These are phyloP conservation scores for Mycena venus DNA, from an alignment of 768 basidiomycete species.

Conservation along the genomic window DNA sequence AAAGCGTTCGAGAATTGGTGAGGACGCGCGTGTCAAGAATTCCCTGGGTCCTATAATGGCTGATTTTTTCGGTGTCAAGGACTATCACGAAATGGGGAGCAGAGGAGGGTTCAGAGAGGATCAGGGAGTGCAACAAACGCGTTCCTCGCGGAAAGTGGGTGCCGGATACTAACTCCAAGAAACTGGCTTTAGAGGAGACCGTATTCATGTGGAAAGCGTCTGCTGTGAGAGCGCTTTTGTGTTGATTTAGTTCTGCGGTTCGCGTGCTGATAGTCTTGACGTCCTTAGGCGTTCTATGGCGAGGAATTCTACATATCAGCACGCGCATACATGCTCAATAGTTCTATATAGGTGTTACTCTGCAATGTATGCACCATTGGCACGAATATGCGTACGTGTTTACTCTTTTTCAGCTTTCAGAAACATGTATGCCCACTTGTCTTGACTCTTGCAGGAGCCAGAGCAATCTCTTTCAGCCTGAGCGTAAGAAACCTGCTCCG, in stretches of 20 bases:
- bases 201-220: conserved; percentile 15
- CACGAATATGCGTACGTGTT: conserved; percentile 2
- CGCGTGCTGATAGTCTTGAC: not conserved
- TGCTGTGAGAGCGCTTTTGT: not conserved
- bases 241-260: not conserved
- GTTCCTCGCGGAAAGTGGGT: conserved; percentile 5
- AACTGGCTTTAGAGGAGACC: not conserved
- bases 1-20: conserved; percentile 21
- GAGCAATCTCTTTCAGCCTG: conserved; percentile 19
- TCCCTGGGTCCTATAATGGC: too few relatives aligned
- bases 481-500: conserved; percentile 22
- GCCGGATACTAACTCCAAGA: not conserved
- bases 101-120: not conserved
- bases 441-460: conserved; percentile 16
- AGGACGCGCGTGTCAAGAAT: too few relatives aligned
- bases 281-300: conserved; percentile 16
- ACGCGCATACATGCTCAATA: not conserved
- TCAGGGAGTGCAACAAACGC: conserved; percentile 6
- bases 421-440: too few relatives aligned
- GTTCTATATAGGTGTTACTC: conserved; percentile 1
- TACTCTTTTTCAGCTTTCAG: too few relatives aligned
- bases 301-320: not conserved
- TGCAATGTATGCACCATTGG: not conserved
- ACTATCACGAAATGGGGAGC: not conserved
- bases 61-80: too few relatives aligned